Conservation (phyloP, 257 asterid genomes). For the Lycium barbarum region DNA sequence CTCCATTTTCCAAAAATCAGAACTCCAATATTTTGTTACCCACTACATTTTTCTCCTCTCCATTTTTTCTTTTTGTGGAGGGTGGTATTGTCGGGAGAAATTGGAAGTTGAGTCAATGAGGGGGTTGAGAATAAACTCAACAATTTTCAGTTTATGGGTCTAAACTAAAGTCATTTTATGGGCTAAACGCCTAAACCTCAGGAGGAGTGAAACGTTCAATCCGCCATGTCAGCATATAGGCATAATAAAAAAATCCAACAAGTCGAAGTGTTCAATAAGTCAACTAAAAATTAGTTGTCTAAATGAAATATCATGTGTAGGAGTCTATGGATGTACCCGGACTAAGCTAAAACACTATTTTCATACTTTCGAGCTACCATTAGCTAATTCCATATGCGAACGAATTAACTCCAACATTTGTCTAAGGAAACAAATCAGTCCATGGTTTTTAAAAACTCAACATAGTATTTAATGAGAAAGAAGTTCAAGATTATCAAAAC, state of each 20-base stretch:
- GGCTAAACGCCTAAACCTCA: not conserved
- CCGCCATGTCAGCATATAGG: not conserved
- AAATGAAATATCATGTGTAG: not conserved
- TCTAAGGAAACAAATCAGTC: not conserved
- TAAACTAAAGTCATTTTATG: not conserved
- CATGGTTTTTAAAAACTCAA: not conserved
- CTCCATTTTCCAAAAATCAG: not conserved
- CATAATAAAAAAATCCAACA: not conserved
- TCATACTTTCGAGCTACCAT: not conserved
- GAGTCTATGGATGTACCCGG: not conserved
- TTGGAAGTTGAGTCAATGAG: not conserved
- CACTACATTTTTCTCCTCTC: not conserved
- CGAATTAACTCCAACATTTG: not conserved
- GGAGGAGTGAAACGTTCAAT: not conserved
- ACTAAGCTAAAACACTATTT: not conserved
- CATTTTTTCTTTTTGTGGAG: not conserved
- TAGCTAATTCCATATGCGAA: not conserved
- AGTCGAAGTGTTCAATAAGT: not conserved
- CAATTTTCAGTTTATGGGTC: not conserved
- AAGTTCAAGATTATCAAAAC: not conserved
- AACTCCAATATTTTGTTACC: not conserved
- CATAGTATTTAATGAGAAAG: not conserved
- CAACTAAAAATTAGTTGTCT: constrained; percentile 1
- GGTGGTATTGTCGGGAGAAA: not conserved
- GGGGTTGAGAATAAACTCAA: not conserved